phyloP scores from a whole-genome alignment of 2,329 filamentous ascomycete genomes.

The Penicillium freii region DNA sequence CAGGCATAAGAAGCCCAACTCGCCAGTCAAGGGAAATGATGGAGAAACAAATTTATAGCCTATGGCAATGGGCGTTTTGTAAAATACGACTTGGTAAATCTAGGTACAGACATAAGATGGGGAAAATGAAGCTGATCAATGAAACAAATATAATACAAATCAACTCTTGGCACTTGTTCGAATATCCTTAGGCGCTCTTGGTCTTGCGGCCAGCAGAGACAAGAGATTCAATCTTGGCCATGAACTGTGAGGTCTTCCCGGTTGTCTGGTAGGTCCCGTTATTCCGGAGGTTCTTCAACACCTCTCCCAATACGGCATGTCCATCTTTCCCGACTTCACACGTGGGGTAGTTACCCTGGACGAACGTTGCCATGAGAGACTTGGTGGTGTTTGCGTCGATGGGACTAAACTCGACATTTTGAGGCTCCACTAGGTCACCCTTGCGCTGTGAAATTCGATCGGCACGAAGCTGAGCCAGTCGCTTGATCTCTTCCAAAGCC shows the following conservation, averaged over 20 bases:
- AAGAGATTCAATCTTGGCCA: constrained; percentile 40
- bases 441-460: constrained; percentile 37
- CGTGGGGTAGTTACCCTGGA: constrained; percentile 35
- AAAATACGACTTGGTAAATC: constrained; percentile 14
- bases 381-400: constrained; percentile 28
- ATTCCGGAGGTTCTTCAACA: constrained; percentile 39
- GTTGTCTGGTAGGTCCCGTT: constrained; percentile 43
- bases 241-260: constrained; percentile 37
- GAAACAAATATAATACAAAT: constrained; percentile 24
- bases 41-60: background rate
- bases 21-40: background rate
- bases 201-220: constrained; percentile 33
- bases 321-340: constrained; percentile 19
- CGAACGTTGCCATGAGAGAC: constrained; percentile 32
- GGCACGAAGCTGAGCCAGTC: constrained; percentile 33
- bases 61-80: background rate
- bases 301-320: constrained; percentile 31
- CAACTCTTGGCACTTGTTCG: background rate
- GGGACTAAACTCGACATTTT: constrained; percentile 29
- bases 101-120: constrained; percentile 10
- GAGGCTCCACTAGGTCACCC: constrained; percentile 39
- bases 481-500: constrained; percentile 37
- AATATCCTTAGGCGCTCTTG: constrained; percentile 25
- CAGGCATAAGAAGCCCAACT: constrained; percentile 23
- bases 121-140: constrained; percentile 3